These are phyloP conservation scores for Isatis lusitanica DNA, from an alignment of 441 rosid species.

Conservation along the genomic window DNA sequence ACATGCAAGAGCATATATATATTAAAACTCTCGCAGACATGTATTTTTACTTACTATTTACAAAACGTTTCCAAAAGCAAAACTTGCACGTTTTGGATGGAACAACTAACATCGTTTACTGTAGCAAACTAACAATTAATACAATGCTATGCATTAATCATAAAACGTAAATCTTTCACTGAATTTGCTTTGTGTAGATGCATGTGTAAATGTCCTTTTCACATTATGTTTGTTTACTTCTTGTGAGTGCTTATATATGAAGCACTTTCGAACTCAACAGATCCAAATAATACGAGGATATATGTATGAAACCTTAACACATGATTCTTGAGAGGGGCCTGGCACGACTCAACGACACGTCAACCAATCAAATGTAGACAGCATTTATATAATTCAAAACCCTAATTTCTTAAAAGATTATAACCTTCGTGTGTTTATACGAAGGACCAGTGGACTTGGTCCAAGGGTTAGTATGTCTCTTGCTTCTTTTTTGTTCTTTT, in stretches of 20 bases:
- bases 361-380: conserved; percentile 32
- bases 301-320: conserved; percentile 11
- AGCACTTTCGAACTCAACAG: background rate
- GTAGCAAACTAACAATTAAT: background rate
- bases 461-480: conserved; percentile 31
- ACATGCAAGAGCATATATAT: background rate
- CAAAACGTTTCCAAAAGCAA: background rate
- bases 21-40: background rate
- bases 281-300: conserved; percentile 15
- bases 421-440: background rate
- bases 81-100: background rate
- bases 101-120: no score
- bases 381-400: background rate
- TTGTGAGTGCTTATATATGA: background rate
- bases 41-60: background rate
- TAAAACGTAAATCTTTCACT: background rate
- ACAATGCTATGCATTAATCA: background rate
- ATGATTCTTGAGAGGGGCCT: conserved; percentile 10
- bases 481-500: background rate
- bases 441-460: conserved; percentile 31
- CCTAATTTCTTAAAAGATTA: background rate
- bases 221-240: conserved; percentile 2
- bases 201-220: background rate
- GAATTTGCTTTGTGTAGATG: background rate
- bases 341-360: conserved; percentile 22